These are phyloP conservation scores for Striga hermonthica DNA, from an alignment of 305 asterid genomes.

Conservation along the genomic window DNA sequence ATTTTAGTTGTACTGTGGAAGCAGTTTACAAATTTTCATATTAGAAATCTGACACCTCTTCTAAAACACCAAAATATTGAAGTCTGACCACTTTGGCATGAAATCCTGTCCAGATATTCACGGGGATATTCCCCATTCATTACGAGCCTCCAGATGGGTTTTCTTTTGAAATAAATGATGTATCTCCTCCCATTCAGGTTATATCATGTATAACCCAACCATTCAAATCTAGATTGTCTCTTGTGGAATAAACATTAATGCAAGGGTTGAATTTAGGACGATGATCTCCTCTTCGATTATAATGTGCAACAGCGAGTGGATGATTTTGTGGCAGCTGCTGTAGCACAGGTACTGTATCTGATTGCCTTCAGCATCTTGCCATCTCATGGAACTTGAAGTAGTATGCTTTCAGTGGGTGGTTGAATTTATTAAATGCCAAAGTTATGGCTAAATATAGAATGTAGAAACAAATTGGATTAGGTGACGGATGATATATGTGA, in stretches of 20 bases:
- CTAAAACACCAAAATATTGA: conserved; percentile 9
- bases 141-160: conserved; percentile 81
- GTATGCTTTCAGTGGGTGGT: neutral
- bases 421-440: conserved; percentile 3
- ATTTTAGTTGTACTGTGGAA: conserved; percentile 27
- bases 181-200: conserved; percentile 76
- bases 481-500: neutral
- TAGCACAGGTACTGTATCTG: conserved; percentile 52
- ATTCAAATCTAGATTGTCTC: conserved; percentile 21
- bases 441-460: neutral
- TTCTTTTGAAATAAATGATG: conserved; percentile 71
- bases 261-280: conserved; percentile 52
- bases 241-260: conserved; percentile 28
- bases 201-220: conserved; percentile 19
- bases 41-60: conserved; percentile 14
- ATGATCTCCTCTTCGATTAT: conserved; percentile 65
- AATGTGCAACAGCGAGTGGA: conserved; percentile 75
- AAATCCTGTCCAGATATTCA: conserved; percentile 54
- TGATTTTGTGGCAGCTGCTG: conserved; percentile 80
- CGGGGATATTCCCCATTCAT: conserved; percentile 71
- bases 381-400: conserved; percentile 24
- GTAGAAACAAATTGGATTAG: too few species aligned
- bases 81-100: conserved; percentile 33
- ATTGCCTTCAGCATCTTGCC: conserved; percentile 23
- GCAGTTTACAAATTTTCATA: conserved; percentile 16